Evolutionary conservation across 2,329 filamentous ascomycete species (phyloP), one percentile per base, ranked within the genome.

Genomic region (Rhexocercosporidium sp.): DNA sequence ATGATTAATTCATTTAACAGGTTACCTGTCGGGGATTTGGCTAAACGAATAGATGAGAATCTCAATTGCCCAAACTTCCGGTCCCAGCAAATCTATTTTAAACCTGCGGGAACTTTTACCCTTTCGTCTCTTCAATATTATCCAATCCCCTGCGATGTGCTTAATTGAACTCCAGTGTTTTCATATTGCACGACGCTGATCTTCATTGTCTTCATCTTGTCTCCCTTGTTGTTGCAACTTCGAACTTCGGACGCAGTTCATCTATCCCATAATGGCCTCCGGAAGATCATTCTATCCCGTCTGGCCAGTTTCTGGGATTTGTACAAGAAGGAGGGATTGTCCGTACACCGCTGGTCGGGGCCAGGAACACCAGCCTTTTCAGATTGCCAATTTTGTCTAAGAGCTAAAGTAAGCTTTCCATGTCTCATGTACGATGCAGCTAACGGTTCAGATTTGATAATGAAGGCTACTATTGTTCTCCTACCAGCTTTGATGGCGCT

Each of bases 21-120:
- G 59, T 68, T 69, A 56, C 59, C 57, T 62, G 59, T 65, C 70
- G 68, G 60, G 66, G 47, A 69, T 67, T 56, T 71, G 69, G 71
- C 69, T 73, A 70, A 73, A 71, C 53, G 20, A 63, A 62, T 69
- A 71, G 47, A 69, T 69, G 65, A 67, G 62, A 61, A 66, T 46
- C n/a, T 64, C 31, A 49, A 64, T 56, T 31, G 34, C 60, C 62
- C 62, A 62, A 51, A 64, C 37, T 57, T 37, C 53, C n/a, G 37
- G 49, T 66, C 57, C 65, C 56, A 65, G 60, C 47, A 31, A 61
- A 66, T 70, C 71, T 72, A 71, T 72, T 71, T 69, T 69, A 56
- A 69, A 51, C 41, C 9, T 34, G n/a, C 39, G 29, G 56, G 5
- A 27, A 61, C 18, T 18, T 62, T 72, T 68, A 63, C 41, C 64